These are phyloP conservation scores for Apiospora malaysiana DNA, from an alignment of 2,329 filamentous ascomycete species.

Conservation along the genomic window DNA sequence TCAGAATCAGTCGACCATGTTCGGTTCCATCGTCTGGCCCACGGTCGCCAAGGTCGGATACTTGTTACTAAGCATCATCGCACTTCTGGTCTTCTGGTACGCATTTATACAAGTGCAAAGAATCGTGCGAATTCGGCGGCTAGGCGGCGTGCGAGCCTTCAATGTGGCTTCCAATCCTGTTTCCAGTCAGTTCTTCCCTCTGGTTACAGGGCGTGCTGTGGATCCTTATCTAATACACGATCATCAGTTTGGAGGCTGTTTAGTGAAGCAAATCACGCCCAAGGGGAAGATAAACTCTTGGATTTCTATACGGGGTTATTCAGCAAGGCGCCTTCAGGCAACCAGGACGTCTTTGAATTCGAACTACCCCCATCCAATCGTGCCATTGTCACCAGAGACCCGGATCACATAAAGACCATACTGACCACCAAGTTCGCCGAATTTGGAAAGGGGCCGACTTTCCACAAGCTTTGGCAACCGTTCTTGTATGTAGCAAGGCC, in stretches of 20 bases:
- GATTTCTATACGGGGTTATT: background rate
- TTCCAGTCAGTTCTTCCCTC: background rate
- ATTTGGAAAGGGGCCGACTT: constrained; percentile 53
- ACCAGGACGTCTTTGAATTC: constrained; percentile 45
- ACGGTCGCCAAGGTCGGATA: background rate
- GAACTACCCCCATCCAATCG: constrained; percentile 38
- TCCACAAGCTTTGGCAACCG: constrained; percentile 49
- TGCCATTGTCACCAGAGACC: constrained; percentile 56
- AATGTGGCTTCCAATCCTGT: background rate
- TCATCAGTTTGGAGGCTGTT: background rate
- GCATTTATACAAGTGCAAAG: background rate
- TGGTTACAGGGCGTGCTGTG: background rate
- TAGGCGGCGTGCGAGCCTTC: constrained; percentile 2
- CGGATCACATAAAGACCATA: constrained; percentile 62
- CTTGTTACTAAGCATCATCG: background rate
- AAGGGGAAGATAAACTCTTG: background rate
- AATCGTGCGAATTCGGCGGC: background rate
- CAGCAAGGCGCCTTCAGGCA: constrained; percentile 21
- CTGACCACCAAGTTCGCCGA: constrained; percentile 62
- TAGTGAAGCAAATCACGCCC: background rate
- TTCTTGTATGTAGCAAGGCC: constrained; percentile 43
- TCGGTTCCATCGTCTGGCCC: background rate
- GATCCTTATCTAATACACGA: background rate
- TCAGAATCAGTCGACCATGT: background rate
- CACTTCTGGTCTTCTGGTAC: background rate